Evolutionary conservation across 768 basidiomycete species (phyloP), one percentile per base, ranked within the genome.

Genomic region (Lyophyllum atratum): DNA sequence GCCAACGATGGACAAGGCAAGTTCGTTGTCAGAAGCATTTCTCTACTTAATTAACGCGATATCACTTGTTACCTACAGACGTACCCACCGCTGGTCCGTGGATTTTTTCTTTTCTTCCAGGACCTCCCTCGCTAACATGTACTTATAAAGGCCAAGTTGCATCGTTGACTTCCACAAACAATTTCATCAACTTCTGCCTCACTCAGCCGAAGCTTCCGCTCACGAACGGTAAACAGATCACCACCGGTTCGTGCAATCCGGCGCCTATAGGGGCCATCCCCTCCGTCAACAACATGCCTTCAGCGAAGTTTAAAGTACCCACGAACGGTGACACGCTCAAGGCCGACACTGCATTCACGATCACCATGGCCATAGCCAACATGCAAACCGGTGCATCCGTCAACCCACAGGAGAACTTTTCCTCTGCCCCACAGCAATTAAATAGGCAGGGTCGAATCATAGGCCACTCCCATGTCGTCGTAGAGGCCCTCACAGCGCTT

Each of bases 151-250:
- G 82, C 39, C 82, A 84, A 66, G 79, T 80, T 53, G 70, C 80
- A 3, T 84, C 81, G 5, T 68, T 80, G 51, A 82, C 81, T 1
- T 81, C 81, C 14, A 74, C 69, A 19, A 85, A 87, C 73, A 87
- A 87, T 73, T 87, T 83, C 65, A 80, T 83, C 73, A 82, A 83
- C 73, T 79, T 78, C 66, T 85, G 82, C 64, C 63, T 75, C 28
- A 77, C 74, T 11, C 17, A 21, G 69, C 70, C 47, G 70, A 45
- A 78, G 52, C 68, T 77, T 44, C 79, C 80, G 14, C 72, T 85
- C 64, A 85, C 84, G 42, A 74, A 85, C 67, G 85, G 84, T 29
- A 68, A 76, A 58, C 83, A 80, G 63, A 74, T 81, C 60, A 64
- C 68, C n/a, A 72, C 72, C 31, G 82, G 80, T 31, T 85, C 84